Evolutionary conservation across 148 eudicot genomes (phyloP), one percentile per base, ranked within the genome.

Genomic region (Fagopyrum esculentum): DNA sequence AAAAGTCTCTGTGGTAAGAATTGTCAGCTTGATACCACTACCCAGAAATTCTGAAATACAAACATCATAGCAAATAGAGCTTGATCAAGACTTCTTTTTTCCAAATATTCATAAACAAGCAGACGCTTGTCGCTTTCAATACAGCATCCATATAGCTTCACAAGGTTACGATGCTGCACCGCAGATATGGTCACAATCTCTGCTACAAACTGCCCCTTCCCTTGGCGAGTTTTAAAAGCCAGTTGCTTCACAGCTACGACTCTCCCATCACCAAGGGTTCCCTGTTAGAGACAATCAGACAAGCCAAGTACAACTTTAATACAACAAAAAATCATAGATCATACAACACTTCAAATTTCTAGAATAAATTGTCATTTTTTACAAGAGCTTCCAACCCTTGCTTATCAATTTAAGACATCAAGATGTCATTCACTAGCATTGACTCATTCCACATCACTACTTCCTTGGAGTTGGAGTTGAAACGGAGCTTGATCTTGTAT

Each of bases 1-100:
- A 45, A n/a, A 69, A 13, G 49, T 13, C 46, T 13, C 7, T 15
- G 66, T n/a, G 19, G 73, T 70, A 13, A 45, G 46, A 35, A 69
- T 40, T 69, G 47, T 10, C 48, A 45, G 12, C 8, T 40, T 69
- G 47, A 6, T 19, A 45, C 13, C 17, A 40, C 8, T n/a, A 59
- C 17, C 17, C 60, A 59, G 4, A 30, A 70, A 0, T 19, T 70
- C 1, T 46, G 29, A 46, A 19, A 8, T 11, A 30, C 22, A 11
- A 22, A 57, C 61, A 59, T 3, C 19, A 46, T 85, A 91, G 97
- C 92, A 76, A 94, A 94, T 75, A 94, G 80, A 52, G 86, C 90
- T 86, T 89, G 89, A 85, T 94, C 98, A 60, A 94, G 96, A 83
- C 96, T 90, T 85, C 82, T 87, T 84, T 94, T 94, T 78, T 87